Evolutionary conservation across 352 stramenopile species (phyloP).

Genomic region (Pythium scleroteichum): DNA sequence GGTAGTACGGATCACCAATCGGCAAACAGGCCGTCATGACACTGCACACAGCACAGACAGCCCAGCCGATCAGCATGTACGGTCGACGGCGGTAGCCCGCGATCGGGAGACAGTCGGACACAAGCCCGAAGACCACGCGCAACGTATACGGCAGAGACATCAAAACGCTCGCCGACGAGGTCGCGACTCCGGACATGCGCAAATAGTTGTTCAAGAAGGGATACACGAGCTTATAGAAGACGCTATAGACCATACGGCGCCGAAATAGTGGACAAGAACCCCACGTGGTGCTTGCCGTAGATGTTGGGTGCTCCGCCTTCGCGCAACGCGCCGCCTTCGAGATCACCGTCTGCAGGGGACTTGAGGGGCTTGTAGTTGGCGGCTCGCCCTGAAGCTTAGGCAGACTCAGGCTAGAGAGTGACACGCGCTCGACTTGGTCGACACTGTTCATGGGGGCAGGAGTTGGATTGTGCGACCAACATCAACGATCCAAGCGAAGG

Average conservation of each 20-base stretch:
- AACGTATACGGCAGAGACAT: conserved; percentile 54
- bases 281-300: conserved; percentile 33
- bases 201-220: conserved; percentile 47
- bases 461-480: no score
- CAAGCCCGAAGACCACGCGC: conserved; percentile 75
- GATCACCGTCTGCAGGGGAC: background rate
- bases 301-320: conserved; percentile 32
- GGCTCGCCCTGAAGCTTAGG: background rate
- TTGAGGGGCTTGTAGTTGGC: background rate
- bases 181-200: conserved; percentile 33
- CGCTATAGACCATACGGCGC: conserved; percentile 29
- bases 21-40: conserved; percentile 31
- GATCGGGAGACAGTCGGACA: conserved; percentile 85
- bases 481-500: no score
- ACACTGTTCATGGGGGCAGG: background rate
- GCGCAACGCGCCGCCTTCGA: conserved; percentile 37
- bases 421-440: background rate
- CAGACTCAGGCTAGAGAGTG: background rate
- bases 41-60: conserved; percentile 9
- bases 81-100: conserved; percentile 75
- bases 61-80: conserved; percentile 83
- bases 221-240: conserved; percentile 29
- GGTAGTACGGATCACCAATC: conserved; percentile 30
- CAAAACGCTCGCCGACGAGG: conserved; percentile 30
- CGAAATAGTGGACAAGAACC: conserved; percentile 37